Base-by-base conservation (phyloP, 257 asterid genomes). In the Solanum pennellii region DNA sequence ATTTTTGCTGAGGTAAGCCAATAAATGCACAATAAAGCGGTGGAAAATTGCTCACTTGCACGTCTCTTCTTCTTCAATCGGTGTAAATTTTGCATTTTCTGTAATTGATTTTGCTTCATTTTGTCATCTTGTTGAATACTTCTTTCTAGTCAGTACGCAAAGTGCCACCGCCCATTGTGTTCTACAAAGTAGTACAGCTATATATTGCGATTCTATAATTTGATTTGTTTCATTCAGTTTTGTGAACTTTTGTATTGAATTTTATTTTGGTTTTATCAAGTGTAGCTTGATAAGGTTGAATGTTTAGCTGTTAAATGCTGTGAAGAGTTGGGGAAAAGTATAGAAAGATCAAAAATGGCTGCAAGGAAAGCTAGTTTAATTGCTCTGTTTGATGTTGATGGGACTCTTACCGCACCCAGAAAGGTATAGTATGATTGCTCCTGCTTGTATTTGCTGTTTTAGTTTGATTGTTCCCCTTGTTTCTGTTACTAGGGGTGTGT, bases 361-460 rank as follows among this genome's bases (percentile, higher is more conserved):
- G 91, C 89, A 83, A 89, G 74, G 74, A 93, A 83, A 88, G 92
- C 98, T 91, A 98, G 98, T 12, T 90, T 93, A 42, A 94, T 97
- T 91, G 99, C 98, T 87, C 94, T 97, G 35, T 97, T 97, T 29
- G 99, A 97, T 90, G 98, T 97, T 77, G 99, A 97, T 90, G 99
- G 98, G 86, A 97, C 99, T 10, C 98, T 97, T 66, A 96, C 99
- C 31, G 98, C 99, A 84, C 98, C 99, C 6, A 88, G 99, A 68
- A 94, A 95, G 98, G 99, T 96, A 77, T 84, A 41, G 21, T 35
- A 49, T 49, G 60, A 49, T 49, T 49, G 60, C 23, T 16, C 60
- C 21, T 49, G 21, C 60, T 49, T 49, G 60, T 49, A 33, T 33
- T 33, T 33, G 14, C 44, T 72, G 45, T 3, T 33, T 33, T 33